Conservation (phyloP, 202 grass and related monocot genomes). For the Saccharum hybrid region DNA sequence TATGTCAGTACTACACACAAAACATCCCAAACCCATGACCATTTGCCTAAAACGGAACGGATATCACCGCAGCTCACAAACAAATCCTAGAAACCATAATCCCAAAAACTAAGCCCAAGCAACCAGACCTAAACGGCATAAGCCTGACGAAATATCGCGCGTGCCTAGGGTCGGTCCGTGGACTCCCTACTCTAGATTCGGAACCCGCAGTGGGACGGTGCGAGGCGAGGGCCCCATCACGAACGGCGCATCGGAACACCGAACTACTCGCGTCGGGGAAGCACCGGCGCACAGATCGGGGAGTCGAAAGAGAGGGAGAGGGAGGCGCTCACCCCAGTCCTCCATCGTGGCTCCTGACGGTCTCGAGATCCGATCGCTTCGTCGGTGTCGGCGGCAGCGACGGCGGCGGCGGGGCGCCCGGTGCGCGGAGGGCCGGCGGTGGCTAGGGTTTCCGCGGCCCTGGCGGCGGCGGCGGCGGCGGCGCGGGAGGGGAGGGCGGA, state of each 20-base stretch:
- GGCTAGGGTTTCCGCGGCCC: slow-evolving; percentile 43
- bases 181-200: not conserved
- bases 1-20: not conserved
- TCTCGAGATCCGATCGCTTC: slow-evolving; percentile 42
- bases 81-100: not conserved
- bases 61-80: not conserved
- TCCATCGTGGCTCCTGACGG: slow-evolving; percentile 45
- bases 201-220: not conserved
- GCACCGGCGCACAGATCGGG: not conserved
- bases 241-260: not conserved
- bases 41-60: not conserved
- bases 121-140: not conserved
- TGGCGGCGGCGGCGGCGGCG: not conserved
- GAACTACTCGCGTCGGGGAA: not conserved
- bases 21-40: not conserved
- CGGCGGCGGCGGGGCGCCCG: not conserved
- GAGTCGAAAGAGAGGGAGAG: not conserved
- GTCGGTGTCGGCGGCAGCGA: not conserved
- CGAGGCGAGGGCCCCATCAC: not conserved
- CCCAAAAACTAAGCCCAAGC: not conserved
- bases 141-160: not conserved
- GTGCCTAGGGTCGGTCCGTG: not conserved
- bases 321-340: slow-evolving; percentile 58
- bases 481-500: not conserved
- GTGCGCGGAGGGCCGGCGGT: not conserved